These are phyloP conservation scores for Sparassis latifolia DNA, from an alignment of 1,284 basidiomycete species.

Conservation along the genomic window DNA sequence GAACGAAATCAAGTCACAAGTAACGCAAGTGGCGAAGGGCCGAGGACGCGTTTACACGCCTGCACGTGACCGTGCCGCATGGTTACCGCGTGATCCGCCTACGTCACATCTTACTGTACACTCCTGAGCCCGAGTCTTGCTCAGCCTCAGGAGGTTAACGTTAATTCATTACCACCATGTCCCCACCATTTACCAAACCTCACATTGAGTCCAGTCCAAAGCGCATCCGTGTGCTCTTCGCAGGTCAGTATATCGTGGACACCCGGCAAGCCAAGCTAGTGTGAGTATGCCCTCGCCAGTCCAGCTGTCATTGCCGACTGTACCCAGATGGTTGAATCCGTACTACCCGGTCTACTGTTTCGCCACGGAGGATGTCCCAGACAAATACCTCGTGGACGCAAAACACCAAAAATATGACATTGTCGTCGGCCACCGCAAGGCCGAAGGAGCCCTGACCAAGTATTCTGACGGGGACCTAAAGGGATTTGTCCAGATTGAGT, in stretches of 20 bases:
- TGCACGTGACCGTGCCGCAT: too few species aligned
- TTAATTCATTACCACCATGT: constrained; percentile 2
- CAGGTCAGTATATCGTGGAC: constrained; percentile 47
- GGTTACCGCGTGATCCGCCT: too few species aligned
- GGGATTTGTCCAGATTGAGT: constrained; percentile 44
- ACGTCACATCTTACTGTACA: too few species aligned
- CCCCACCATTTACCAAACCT: constrained; percentile 19
- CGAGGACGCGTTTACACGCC: too few species aligned
- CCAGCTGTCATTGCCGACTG: background rate
- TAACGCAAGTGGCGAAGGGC: too few species aligned
- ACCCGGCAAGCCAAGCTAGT: constrained; percentile 48
- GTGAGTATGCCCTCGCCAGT: constrained; percentile 30
- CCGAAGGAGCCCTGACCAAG: constrained; percentile 14
- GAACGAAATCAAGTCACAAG: too few species aligned
- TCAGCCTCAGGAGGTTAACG: too few species aligned
- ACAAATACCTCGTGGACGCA: constrained; percentile 31
- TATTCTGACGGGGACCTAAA: constrained; percentile 39
- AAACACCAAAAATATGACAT: constrained; percentile 1
- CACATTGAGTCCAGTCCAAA: constrained; percentile 28
- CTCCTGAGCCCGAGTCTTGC: too few species aligned
- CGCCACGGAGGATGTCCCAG: constrained; percentile 33
- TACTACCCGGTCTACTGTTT: constrained; percentile 54
- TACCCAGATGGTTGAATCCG: constrained; percentile 47
- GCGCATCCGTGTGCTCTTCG: constrained; percentile 49
- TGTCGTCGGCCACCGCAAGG: constrained; percentile 2